phyloP scores from a whole-genome alignment of 495 filamentous ascomycete species.

The Podospora conica region DNA sequence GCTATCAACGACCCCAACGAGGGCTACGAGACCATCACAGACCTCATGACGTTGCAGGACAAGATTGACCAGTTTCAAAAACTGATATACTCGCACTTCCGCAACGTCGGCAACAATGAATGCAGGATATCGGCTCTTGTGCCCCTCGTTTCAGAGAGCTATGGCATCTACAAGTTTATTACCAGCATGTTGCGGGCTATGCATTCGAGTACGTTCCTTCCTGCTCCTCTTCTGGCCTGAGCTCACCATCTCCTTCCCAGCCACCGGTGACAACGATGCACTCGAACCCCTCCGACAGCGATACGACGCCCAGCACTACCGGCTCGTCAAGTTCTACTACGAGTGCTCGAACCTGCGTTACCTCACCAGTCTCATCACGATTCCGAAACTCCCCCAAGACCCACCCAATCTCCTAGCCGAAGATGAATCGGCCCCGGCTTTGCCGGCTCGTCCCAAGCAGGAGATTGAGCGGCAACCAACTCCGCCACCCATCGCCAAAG shows the following conservation, averaged over 20 bases:
- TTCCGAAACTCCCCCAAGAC: constrained; percentile 91
- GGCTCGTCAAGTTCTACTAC: constrained; percentile 95
- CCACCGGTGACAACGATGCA: constrained; percentile 93
- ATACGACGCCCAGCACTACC: constrained; percentile 93
- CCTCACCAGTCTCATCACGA: constrained; percentile 89
- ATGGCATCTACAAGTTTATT: constrained; percentile 95
- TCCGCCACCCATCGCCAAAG: constrained; percentile 55
- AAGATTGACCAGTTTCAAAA: constrained; percentile 98
- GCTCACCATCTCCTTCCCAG: constrained; percentile 38
- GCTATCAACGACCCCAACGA: constrained; percentile 98
- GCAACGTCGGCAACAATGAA: constrained; percentile 85
- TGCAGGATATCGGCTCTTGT: constrained; percentile 92
- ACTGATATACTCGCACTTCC: constrained; percentile 93
- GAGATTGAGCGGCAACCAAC: constrained; percentile 60
- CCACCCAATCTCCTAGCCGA: constrained; percentile 83
- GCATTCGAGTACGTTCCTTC: constrained; percentile 72
- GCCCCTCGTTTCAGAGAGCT: constrained; percentile 92
- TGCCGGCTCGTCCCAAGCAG: constrained; percentile 75
- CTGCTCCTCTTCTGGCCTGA: constrained; percentile 12
- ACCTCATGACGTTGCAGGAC: constrained; percentile 94
- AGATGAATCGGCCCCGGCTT: constrained; percentile 72
- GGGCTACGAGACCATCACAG: constrained; percentile 95
- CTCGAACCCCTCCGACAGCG: constrained; percentile 77
- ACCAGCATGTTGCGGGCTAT: constrained; percentile 94
- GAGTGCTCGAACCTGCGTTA: constrained; percentile 97